Base-by-base conservation (phyloP, 306 rosid genomes). In the Arachis stenosperma region DNA sequence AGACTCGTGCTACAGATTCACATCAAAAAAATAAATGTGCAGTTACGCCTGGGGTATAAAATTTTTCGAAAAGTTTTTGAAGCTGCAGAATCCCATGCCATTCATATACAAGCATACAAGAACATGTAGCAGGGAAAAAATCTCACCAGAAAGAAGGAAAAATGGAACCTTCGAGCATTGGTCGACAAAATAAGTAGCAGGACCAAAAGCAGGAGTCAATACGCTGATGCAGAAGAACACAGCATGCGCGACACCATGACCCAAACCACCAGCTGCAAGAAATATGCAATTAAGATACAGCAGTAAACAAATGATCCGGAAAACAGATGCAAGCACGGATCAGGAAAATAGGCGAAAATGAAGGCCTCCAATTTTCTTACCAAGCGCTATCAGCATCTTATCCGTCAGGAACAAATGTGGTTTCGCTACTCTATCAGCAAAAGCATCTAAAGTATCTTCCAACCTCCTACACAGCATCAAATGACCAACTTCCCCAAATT, bases 171-270 rank as follows among this genome's bases (percentile, higher is more conserved):
- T 82, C 8, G 93, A 89, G 81, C 98, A 93, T 67, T 73, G 81
- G 66, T 93, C 97, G 57, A 87, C 76, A 4, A 88, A 90, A 83
- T 82, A 89, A 12, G 97, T 90, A 48, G 90, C 98, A 11, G 97
- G 98, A 79, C 98, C 98, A 79, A 93, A 93, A 68, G 97, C 89
- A 44, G 98, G 98, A 68, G 98, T 90, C 59, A 93, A 85, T 40
- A 93, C 87, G 85, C 98, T 90, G 83, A 93, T 80, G 83, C 97
- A 93, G 90, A 93, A 93, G 83, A 90, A 93, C 71, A 93, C 97
- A n/a, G 96, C 97, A 88, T 93, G 98, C 15, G 98, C 97, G 61
- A 89, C 76, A 11, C 97, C 98, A 70, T 93, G 98, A 65, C 98
- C 98, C 83, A 93, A 84, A 72, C 98, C 98, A 78, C 97, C 96